Base-by-base conservation (phyloP, 1,139 yeast genomes). In the Hemisphaericaspora xylanilytica region DNA sequence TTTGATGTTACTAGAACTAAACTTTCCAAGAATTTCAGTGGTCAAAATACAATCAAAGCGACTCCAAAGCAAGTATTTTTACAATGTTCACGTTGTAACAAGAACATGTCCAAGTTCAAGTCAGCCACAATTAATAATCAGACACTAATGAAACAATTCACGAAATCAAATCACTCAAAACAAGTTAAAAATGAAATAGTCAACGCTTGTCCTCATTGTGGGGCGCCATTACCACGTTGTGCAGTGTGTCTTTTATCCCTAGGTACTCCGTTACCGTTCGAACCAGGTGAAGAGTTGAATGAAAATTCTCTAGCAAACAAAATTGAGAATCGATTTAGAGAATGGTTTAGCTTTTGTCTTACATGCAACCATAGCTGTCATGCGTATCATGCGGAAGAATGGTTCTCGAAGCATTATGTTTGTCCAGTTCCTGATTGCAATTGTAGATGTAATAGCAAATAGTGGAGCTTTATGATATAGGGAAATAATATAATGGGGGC, bases 341-440 rank as follows among this genome's bases (percentile, higher is more conserved):
- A 81, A 47, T 81, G 96, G 95, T 89, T 92, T 49, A 86, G 94
- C 48, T 88, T 88, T 60, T 92, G 98, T 56, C 66, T 92, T 47
- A 79, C 83, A 20, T 92, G 97, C 58, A 87, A 85, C 56, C 97
- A 92, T 55, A 96, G 97, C 1, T 81, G 84, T 74, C 98, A 92
- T 63, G 90, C 95, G 0, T 88, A 84, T 12, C 97, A 92, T 59
- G 97, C 97, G 0, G 89, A 85, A 49, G 95, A 88, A 54, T 92
- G 97, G 97, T 92, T 92, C 56, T 75, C 83, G 14, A 83, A 82
- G 57, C 96, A 90, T 52, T 78, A 76, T 41, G 78, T 86, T 2
- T 92, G 98, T 56, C 97, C 98, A 0, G 96, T 90, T 2, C 96
- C 97, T 0, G 96, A 89, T 38, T 92, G 97, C 53, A 71, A 74